phyloP scores from a whole-genome alignment of 2,329 filamentous ascomycete genomes.

The Nothopassalora personata region DNA sequence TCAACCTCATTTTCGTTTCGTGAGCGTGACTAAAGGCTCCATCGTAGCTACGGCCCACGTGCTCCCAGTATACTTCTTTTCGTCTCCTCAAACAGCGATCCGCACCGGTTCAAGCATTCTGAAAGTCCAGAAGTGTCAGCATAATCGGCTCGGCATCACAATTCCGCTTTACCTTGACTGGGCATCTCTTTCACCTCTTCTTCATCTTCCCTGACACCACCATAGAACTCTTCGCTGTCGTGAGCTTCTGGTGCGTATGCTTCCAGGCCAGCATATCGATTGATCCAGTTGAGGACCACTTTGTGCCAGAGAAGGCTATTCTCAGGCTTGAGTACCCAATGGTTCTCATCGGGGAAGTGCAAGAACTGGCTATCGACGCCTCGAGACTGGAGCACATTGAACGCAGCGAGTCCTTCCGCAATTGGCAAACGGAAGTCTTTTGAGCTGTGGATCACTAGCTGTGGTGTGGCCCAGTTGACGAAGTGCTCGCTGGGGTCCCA shows the following conservation, averaged over 20 bases:
- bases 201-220: constrained; percentile 26
- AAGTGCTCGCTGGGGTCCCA: constrained; percentile 56
- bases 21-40: not conserved
- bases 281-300: constrained; percentile 75
- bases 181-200: constrained; percentile 21
- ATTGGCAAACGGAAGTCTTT: constrained; percentile 85
- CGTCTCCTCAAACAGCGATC: not conserved
- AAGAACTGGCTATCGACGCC: constrained; percentile 72
- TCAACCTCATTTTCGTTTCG: too few relatives aligned
- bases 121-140: not conserved
- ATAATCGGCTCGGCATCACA: constrained; percentile 7
- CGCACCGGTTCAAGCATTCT: constrained; percentile 1
- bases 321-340: constrained; percentile 86
- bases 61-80: not conserved
- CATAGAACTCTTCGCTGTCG: constrained; percentile 27
- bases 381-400: constrained; percentile 75
- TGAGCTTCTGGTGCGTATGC: constrained; percentile 36
- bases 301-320: constrained; percentile 88
- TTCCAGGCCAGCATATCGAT: constrained; percentile 51
- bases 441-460: constrained; percentile 85
- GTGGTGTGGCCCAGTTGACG: constrained; percentile 75
- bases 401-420: constrained; percentile 75
- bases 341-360: constrained; percentile 74
- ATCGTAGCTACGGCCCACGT: not conserved
- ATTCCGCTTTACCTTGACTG: constrained; percentile 21